Evolutionary conservation across 192 early-diverging fungal genomes (phyloP).

Genomic region (Podila epicladia): DNA sequence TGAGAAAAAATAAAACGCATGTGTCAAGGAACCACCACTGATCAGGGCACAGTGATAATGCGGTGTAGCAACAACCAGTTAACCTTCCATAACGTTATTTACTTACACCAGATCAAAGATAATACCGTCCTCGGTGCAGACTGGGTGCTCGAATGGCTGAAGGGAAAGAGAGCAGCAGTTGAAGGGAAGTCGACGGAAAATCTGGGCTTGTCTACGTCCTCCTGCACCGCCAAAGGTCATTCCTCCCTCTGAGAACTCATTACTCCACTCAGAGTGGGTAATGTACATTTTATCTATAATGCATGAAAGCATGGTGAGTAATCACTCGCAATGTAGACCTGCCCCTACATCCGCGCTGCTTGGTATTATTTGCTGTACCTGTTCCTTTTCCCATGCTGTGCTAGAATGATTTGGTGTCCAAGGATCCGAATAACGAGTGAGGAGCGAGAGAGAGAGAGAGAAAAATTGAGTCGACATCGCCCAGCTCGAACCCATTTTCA

Average conservation of each 20-base stretch:
- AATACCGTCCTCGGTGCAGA: constrained; percentile 86
- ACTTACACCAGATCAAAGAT: constrained; percentile 85
- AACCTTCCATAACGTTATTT: neutral
- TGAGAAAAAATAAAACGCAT: neutral
- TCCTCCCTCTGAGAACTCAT: constrained; percentile 62
- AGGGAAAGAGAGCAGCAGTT: constrained; percentile 93
- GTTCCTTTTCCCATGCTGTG: constrained; percentile 48
- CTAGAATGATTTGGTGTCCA: neutral
- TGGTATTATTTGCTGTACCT: constrained; percentile 12
- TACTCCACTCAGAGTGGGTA: constrained; percentile 81
- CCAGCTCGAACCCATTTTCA: too few relatives aligned
- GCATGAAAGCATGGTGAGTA: constrained; percentile 9
- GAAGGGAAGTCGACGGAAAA: constrained; percentile 83
- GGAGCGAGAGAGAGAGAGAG: neutral
- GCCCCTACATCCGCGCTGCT: neutral
- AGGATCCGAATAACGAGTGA: neutral
- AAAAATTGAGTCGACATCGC: too few relatives aligned
- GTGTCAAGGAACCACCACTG: neutral
- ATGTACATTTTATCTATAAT: constrained; percentile 90
- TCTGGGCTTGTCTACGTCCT: constrained; percentile 59
- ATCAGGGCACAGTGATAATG: neutral
- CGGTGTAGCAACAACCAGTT: neutral
- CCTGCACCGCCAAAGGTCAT: constrained; percentile 74
- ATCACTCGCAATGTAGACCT: neutral
- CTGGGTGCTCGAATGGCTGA: constrained; percentile 84